Percentiles rank a stretch among this genome's conserved stretches.
Conservation (phyloP, 176 grass and related monocot species). For the Carex pumila region DNA sequence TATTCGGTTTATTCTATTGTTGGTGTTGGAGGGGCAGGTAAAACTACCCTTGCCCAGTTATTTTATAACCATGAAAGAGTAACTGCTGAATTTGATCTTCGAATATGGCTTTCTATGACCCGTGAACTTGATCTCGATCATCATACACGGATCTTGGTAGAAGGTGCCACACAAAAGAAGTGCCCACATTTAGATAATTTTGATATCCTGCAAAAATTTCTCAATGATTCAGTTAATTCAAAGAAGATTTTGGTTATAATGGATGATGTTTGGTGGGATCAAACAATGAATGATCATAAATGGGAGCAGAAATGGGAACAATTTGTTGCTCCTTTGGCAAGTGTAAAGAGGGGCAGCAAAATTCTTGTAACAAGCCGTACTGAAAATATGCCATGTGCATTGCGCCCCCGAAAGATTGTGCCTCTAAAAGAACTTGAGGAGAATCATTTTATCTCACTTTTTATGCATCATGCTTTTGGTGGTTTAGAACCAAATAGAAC, state of each 20-base stretch:
- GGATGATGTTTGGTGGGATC: conserved; percentile 1
- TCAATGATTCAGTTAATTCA: neutral
- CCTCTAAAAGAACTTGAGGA: neutral
- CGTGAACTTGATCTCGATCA: neutral
- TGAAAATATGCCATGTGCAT: neutral
- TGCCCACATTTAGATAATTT: neutral
- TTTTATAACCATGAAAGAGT: neutral
- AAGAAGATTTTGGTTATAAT: neutral
- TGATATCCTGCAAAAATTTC: neutral
- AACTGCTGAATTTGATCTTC: neutral
- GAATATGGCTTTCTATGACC: conserved; percentile 8
- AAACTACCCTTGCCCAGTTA: neutral
- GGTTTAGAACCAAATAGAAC: neutral
- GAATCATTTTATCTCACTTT: neutral
- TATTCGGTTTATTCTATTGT: neutral
- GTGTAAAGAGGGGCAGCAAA: neutral
- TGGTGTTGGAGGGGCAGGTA: conserved; percentile 1
- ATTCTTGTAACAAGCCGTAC: neutral
- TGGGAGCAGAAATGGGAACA: neutral
- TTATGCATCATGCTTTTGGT: conserved; percentile 3
- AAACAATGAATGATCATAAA: neutral
- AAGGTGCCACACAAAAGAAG: neutral
- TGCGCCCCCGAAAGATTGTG: neutral
- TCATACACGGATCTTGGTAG: neutral
- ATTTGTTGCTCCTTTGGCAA: conserved; percentile 5